These are phyloP conservation scores for Begonia loranthoides DNA, from an alignment of 306 rosid genomes.

Conservation along the genomic window DNA sequence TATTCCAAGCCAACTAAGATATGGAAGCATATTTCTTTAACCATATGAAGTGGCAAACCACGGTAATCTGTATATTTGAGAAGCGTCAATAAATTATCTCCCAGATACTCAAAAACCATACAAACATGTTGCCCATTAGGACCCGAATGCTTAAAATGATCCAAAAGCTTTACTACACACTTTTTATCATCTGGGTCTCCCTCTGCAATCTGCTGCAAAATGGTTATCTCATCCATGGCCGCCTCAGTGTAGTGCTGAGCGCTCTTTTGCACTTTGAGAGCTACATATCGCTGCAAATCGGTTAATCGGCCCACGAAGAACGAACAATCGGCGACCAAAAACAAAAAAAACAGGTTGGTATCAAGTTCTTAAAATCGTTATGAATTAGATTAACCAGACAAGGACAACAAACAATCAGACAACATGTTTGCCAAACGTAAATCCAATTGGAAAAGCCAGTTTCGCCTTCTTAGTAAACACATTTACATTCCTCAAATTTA, in stretches of 20 bases:
- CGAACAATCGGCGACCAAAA: conserved; percentile 2
- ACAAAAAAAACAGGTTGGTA: background rate
- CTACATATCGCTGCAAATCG: conserved; percentile 56
- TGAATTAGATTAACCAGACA: too few relatives aligned
- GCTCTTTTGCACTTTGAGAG: conserved; percentile 93
- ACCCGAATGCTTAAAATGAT: conserved; percentile 92
- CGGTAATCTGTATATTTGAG: conserved; percentile 73
- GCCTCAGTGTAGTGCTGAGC: conserved; percentile 98
- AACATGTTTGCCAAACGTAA: too few relatives aligned
- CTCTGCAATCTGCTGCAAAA: conserved; percentile 83
- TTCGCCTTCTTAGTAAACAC: background rate
- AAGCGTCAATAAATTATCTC: conserved; percentile 85
- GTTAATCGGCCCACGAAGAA: too few relatives aligned
- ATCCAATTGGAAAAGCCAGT: too few relatives aligned
- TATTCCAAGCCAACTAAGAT: conserved; percentile 86
- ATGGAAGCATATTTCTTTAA: conserved; percentile 83
- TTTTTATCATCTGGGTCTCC: conserved; percentile 73
- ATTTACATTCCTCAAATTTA: background rate
- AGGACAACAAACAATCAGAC: background rate
- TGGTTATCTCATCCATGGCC: conserved; percentile 89
- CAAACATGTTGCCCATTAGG: conserved; percentile 95
- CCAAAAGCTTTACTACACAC: conserved; percentile 92
- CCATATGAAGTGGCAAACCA: conserved; percentile 71
- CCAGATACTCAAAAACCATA: conserved; percentile 91
- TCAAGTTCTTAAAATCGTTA: too few relatives aligned